These are phyloP conservation scores for Fusarium tjaetaba DNA, from an alignment of 2,329 filamentous ascomycete genomes.

Conservation along the genomic window DNA sequence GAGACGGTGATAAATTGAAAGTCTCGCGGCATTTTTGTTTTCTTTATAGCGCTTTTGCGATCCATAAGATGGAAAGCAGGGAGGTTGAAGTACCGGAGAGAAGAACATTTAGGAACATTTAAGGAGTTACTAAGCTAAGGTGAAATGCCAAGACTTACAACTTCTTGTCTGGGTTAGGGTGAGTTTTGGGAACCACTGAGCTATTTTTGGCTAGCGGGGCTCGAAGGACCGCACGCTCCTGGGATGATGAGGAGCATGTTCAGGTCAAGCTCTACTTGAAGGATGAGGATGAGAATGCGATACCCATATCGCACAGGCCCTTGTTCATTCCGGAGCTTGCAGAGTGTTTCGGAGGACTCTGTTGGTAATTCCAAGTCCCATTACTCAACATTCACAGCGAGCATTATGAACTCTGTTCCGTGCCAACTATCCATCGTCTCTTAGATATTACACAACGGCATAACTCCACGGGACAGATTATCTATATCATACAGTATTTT, in stretches of 20 bases:
- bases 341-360: background rate
- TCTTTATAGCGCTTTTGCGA: background rate
- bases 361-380: background rate
- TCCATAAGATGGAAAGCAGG: background rate
- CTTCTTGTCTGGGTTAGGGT: background rate
- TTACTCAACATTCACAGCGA: background rate
- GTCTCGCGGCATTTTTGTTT: background rate
- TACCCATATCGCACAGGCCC: background rate
- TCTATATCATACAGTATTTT: background rate
- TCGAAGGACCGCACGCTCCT: background rate
- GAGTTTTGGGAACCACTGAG: fast-evolving
- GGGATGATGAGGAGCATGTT: background rate
- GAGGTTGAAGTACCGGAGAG: background rate
- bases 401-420: fast-evolving
- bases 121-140: background rate
- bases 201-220: background rate
- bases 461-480: fast-evolving
- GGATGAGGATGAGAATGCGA: background rate
- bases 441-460: background rate
- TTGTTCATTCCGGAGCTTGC: background rate
- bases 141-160: background rate
- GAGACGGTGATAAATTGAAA: constrained; percentile 13
- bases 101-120: background rate
- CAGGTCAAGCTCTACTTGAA: background rate
- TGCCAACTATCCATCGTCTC: no score